Evolutionary conservation across 176 grass and related monocot species (phyloP).

Genomic region (Musa itinerans): DNA sequence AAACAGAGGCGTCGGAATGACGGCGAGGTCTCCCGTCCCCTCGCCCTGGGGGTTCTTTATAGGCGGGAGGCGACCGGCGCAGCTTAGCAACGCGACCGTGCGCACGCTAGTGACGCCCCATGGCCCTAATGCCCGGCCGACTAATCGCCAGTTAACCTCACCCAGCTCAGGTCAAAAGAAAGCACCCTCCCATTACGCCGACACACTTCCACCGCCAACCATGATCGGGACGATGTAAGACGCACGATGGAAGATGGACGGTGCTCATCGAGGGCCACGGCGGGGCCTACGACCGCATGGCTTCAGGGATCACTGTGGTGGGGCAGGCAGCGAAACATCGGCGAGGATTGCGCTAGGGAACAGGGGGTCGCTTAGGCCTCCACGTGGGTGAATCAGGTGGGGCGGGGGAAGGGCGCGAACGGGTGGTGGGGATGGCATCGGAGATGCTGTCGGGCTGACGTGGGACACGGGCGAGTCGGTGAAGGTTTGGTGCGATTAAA

Average conservation of each 20-base stretch:
- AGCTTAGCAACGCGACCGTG: not conserved
- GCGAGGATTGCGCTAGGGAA: not conserved
- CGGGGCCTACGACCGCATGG: too few relatives aligned
- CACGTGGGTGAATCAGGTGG: not conserved
- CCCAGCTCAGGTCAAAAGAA: too few relatives aligned
- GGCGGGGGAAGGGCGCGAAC: not conserved
- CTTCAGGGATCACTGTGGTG: not conserved
- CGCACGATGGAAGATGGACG: not conserved
- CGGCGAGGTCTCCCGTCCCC: not conserved
- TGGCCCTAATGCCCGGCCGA: not conserved
- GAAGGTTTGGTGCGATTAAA: not conserved
- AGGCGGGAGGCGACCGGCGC: not conserved
- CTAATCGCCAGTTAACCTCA: not conserved
- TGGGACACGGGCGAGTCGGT: not conserved
- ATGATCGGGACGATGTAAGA: too few relatives aligned
- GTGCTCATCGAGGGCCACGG: not conserved
- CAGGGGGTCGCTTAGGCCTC: not conserved
- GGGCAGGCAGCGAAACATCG: not conserved
- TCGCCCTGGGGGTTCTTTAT: not conserved
- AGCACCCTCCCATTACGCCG: too few relatives aligned
- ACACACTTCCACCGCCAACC: too few relatives aligned
- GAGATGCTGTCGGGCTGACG: not conserved
- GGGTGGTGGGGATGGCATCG: not conserved
- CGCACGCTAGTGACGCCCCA: not conserved
- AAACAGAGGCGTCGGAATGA: not conserved